Evolutionary conservation across 2,329 filamentous ascomycete species (phyloP), one percentile per base, ranked within the genome.

Genomic region (Hymenoscyphus albidus): DNA sequence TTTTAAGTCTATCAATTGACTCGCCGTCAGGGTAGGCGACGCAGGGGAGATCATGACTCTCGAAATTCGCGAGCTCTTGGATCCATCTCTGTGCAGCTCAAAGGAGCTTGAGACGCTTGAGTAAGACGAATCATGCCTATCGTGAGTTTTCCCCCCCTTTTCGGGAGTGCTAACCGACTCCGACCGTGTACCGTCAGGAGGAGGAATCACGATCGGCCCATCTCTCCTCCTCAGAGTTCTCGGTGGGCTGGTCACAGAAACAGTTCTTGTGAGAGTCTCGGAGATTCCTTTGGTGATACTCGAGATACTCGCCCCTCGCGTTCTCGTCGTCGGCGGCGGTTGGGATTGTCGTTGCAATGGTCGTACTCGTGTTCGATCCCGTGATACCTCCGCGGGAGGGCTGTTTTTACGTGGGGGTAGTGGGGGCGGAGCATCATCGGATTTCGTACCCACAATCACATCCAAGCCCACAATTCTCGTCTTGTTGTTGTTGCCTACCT

Each of bases 51-150:
- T 27, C 10, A 54, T 54, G 7, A 54, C 48, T 5, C 48, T 39
- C 10, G 42, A 38, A 7, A 22, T 12, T 13, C 12, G 6, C 3
- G 54, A 58, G 31, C 22, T 31, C n/a, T 51, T 35, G 10, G 54
- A 58, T 13, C 7, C 22, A 48, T 48, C 35, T n/a, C 54, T 40
- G 3, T 58, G 32, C 7, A 44, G 12, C n/a, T 62, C 61, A 27
- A 62, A 58, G 13, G 54, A 58, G 10, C 42, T 56, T 9, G 61
- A 58, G 14, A 62, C 51, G 14, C 35, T 44, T 12, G 61, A 62
- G 39, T 56, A 62, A 1, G 54, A 44, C 12, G 61, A 62, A 58
- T 62, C 61, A 39, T 62, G 61, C 7, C 55, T 42, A 22, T 62
- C 61, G 27, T 62, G 59, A 27, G 18, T 51, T 60, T 60, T 42